Base-by-base conservation (phyloP, 2,329 filamentous ascomycete species). In the Aspergillus proliferans region DNA sequence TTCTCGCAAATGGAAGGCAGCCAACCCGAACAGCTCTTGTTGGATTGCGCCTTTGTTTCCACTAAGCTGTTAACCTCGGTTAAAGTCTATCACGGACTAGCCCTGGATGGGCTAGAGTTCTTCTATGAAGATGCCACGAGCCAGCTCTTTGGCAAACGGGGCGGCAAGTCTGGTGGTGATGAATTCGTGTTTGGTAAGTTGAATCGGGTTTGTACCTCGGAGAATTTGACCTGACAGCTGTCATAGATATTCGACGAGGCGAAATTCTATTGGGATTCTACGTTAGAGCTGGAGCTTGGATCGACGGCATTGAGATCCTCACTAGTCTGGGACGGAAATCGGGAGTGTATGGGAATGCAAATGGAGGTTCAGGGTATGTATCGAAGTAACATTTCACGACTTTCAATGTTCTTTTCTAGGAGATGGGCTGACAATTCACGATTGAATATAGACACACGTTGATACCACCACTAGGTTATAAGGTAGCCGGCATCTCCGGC, bases 301-400 rank as follows among this genome's bases (percentile, higher is more conserved):
- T 97, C 56, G 89, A 96, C 66, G 92, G 85, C 10, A 79, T 97
- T 46, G 89, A 95, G 66, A 85, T 97, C 54, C 73, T 96, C 68
- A 97, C 93, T 1, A 96, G 85, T 61, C 73, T 88, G 52, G 91
- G 91, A n/a, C 81, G 91, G 59, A 87, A 85, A 66, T 96, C 92
- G 30, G 82, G 85, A 47, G 73, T 94, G 52, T 97, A 85, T 75
- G 93, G 93, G 51, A 93, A 95, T 59, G 71, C 84, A 9, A 76
- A 77, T 56, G 89, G 89, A 48, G 91, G 91, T 55, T 86, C 86
- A 63, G 83, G 83, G 90, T 96, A 82, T 70, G 89, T 82, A 28
- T 24, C 12, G 8, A 39, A 7, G 22, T 26, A 8, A n/a, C 8
- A n/a, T 38, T 38, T 15, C 14, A 12, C 30, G 30, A 22, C 39